Percentiles rank a stretch among this genome's conserved stretches.
Evolutionary conservation across 2,329 filamentous ascomycete species (phyloP).

Genomic region (Ascocoryne sarcoides): DNA sequence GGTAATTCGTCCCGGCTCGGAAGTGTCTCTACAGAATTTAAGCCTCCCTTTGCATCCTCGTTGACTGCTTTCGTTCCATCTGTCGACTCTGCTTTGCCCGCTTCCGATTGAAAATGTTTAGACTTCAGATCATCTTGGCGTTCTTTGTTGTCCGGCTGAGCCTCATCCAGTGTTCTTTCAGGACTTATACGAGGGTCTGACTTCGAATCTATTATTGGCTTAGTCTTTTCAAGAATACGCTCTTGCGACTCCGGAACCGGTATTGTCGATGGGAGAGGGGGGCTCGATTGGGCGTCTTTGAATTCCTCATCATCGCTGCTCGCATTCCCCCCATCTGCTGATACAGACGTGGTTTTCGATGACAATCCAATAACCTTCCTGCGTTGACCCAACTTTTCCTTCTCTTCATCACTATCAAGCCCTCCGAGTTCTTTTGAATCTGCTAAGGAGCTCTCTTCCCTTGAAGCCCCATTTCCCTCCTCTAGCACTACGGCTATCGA

Average conservation of each 20-base stretch:
- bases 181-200: constrained; percentile 1
- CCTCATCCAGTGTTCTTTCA: background rate
- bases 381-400: too few species aligned
- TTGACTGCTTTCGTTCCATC: background rate
- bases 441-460: too few species aligned
- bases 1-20: background rate
- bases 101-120: background rate
- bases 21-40: background rate
- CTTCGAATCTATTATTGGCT: background rate
- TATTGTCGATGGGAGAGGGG: constrained; percentile 14
- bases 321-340: constrained; percentile 19
- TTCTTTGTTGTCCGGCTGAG: background rate
- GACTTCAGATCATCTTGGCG: background rate
- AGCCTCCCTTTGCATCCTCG: background rate
- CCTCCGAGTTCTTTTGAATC: too few species aligned
- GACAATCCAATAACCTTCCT: too few species aligned
- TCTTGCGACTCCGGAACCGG: constrained; percentile 15
- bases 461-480: constrained; percentile 9
- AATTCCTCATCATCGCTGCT: constrained; percentile 35
- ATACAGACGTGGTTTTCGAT: too few species aligned
- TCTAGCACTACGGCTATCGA: constrained; percentile 20
- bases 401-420: too few species aligned
- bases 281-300: constrained; percentile 31
- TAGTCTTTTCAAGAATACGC: constrained; percentile 1
- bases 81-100: background rate